Percentiles rank a stretch among this genome's conserved stretches.
These are phyloP conservation scores for Pseudogymnoascus verrucosus DNA, from an alignment of 2,329 filamentous ascomycete species.

Conservation along the genomic window DNA sequence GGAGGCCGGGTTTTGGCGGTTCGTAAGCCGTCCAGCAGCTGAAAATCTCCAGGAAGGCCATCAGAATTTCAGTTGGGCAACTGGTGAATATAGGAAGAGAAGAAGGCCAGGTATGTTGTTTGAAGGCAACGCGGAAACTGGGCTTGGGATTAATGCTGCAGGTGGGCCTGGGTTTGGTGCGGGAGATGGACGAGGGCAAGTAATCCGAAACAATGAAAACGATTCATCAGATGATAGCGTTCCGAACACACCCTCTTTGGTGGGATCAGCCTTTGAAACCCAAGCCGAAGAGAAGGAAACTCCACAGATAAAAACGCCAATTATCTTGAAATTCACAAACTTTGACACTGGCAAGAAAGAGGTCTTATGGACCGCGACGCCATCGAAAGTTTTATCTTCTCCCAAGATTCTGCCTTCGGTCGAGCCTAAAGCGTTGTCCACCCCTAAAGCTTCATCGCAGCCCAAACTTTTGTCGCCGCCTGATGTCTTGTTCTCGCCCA, in stretches of 20 bases:
- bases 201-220: background rate
- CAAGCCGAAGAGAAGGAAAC: background rate
- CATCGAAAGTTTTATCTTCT: background rate
- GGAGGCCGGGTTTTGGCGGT: constrained; percentile 26
- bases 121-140: background rate
- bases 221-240: background rate
- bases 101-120: background rate
- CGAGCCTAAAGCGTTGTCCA: background rate
- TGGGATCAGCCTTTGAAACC: background rate
- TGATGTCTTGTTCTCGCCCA: background rate
- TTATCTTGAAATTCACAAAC: background rate
- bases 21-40: constrained; percentile 21
- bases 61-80: constrained; percentile 9
- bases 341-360: background rate
- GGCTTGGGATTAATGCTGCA: background rate
- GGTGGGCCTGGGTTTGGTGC: background rate
- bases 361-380: background rate
- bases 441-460: background rate
- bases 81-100: constrained; percentile 7
- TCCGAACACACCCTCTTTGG: background rate
- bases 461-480: background rate
- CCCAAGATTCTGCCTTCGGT: background rate
- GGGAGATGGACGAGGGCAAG: background rate
- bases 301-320: background rate
- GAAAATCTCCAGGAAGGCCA: constrained; percentile 7